Evolutionary conservation across 768 basidiomycete species (phyloP).

Genomic region (Hygrocybe coccinea): DNA sequence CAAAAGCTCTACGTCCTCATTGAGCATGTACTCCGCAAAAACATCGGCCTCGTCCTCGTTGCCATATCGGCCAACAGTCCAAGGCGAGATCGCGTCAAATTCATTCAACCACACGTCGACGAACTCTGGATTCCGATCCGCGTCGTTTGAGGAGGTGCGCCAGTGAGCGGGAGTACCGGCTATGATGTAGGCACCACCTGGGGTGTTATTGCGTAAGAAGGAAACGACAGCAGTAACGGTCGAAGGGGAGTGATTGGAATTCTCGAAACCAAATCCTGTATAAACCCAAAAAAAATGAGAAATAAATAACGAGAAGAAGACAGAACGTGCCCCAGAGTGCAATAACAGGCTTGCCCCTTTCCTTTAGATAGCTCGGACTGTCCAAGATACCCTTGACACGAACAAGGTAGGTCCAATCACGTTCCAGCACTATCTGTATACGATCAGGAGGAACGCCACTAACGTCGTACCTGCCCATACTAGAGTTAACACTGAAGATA

Average conservation of each 20-base stretch:
- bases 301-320: not conserved
- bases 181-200: slow-evolving; percentile 71
- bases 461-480: slow-evolving; percentile 66
- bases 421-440: slow-evolving; percentile 60
- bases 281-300: not conserved
- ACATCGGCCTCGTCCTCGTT: slow-evolving; percentile 56
- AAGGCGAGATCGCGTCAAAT: slow-evolving; percentile 77
- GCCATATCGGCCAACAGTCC: slow-evolving; percentile 72
- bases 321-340: slow-evolving; percentile 58
- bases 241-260: slow-evolving; percentile 56
- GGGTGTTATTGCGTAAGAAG: slow-evolving; percentile 57
- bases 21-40: slow-evolving; percentile 57
- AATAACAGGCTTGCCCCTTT: slow-evolving; percentile 66
- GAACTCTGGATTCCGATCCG: slow-evolving; percentile 63
- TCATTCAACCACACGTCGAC: slow-evolving; percentile 67
- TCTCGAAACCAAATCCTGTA: slow-evolving; percentile 64
- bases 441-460: slow-evolving; percentile 69
- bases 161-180: slow-evolving; percentile 70
- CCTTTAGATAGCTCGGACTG: slow-evolving; percentile 67
- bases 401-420: slow-evolving; percentile 72
- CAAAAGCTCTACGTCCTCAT: slow-evolving; percentile 58
- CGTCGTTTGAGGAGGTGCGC: slow-evolving; percentile 67
- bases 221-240: slow-evolving; percentile 50
- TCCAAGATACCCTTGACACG: slow-evolving; percentile 56
- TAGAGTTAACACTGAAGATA: not conserved